Evolutionary conservation across 106 monocot genomes (phyloP).

Genomic region (Allium cepa): DNA sequence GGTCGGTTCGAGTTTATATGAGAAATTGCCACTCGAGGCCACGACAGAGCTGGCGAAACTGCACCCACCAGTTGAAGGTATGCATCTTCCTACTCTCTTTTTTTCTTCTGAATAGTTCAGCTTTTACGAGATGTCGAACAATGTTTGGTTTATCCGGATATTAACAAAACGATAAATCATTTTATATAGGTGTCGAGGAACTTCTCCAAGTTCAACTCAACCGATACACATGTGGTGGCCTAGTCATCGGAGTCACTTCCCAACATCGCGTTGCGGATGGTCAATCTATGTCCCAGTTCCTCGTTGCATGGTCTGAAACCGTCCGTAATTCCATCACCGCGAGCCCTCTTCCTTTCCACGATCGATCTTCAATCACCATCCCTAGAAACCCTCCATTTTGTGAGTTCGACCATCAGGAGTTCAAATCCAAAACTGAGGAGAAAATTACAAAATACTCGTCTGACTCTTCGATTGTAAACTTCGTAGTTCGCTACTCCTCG

Average conservation of each 20-base stretch:
- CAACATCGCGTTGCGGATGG: slow-evolving; percentile 59
- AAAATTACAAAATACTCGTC: neutral
- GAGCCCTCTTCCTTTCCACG: slow-evolving; percentile 4
- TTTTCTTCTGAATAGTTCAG: neutral
- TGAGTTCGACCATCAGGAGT: slow-evolving; percentile 32
- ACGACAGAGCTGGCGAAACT: slow-evolving; percentile 6
- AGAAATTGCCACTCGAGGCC: slow-evolving; percentile 12
- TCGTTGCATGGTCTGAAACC: slow-evolving; percentile 15
- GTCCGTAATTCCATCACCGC: slow-evolving; percentile 12
- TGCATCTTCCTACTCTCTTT: neutral
- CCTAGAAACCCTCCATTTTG: slow-evolving; percentile 4
- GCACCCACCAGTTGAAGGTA: slow-evolving; percentile 24
- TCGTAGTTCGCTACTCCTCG: slow-evolving; percentile 12
- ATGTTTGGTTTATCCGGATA: no score
- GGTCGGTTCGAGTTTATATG: neutral
- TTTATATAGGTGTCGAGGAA: slow-evolving; percentile 3
- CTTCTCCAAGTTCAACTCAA: slow-evolving; percentile 41
- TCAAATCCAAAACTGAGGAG: slow-evolving; percentile 18
- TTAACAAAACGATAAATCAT: neutral
- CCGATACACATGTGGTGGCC: slow-evolving; percentile 44
- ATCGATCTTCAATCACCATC: slow-evolving; percentile 9
- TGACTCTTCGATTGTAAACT: neutral
- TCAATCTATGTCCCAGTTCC: slow-evolving; percentile 46
- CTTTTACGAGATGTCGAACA: no score
- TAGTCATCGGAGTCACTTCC: slow-evolving; percentile 27